phyloP scores from a whole-genome alignment of 352 stramenopile species.

The Globisporangium okanoganense region DNA sequence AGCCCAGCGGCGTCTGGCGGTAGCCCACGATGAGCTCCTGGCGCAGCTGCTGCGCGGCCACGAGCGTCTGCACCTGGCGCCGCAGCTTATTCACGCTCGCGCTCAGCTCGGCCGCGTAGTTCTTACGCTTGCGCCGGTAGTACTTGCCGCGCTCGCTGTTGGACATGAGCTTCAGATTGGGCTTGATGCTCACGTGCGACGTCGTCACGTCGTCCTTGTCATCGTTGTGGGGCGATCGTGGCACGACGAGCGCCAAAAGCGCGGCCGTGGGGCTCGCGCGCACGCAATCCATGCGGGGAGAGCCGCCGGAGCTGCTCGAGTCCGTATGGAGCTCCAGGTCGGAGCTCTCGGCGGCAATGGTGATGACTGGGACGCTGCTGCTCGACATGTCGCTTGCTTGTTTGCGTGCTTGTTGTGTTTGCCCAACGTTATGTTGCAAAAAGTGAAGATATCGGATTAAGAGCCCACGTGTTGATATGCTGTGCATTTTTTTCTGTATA shows the following conservation, averaged over 20 bases:
- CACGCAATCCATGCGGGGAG: background rate
- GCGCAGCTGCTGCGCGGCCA: slow-evolving; percentile 25
- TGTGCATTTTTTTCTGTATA: too few species aligned
- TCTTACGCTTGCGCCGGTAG: slow-evolving; percentile 49
- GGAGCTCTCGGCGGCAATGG: background rate
- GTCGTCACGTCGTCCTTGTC: background rate
- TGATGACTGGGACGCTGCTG: background rate
- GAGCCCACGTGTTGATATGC: background rate
- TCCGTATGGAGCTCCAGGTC: slow-evolving; percentile 1
- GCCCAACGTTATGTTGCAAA: background rate
- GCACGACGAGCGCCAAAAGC: background rate
- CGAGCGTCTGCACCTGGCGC: slow-evolving; percentile 41
- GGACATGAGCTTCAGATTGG: slow-evolving; percentile 44
- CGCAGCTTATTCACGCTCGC: slow-evolving; percentile 35
- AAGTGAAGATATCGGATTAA: background rate
- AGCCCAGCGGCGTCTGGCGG: slow-evolving; percentile 16
- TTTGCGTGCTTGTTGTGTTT: background rate
- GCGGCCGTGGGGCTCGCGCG: background rate
- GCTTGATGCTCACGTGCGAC: slow-evolving; percentile 15
- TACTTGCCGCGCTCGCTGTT: slow-evolving; percentile 70
- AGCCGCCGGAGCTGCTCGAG: background rate
- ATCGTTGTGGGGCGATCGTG: background rate
- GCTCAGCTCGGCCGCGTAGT: slow-evolving; percentile 37
- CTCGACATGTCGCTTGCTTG: background rate
- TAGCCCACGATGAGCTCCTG: slow-evolving; percentile 24